phyloP scores from a whole-genome alignment of 2,329 filamentous ascomycete genomes.

The Ophiognomonia clavigignenti-juglandacearum region DNA sequence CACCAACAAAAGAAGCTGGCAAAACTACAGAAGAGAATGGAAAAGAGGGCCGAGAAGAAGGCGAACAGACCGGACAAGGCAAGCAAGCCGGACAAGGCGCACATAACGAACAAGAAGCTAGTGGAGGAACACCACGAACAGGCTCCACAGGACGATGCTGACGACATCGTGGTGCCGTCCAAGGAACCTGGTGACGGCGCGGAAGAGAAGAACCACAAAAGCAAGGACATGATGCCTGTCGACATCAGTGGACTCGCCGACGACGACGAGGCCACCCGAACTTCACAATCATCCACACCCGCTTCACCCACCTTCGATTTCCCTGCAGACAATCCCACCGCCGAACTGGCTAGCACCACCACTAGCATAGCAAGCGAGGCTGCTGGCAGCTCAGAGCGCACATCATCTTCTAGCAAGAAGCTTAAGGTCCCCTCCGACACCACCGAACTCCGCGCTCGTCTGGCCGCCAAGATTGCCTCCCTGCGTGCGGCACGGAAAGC shows the following conservation, averaged over 20 bases:
- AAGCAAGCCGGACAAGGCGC: neutral
- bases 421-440: constrained; percentile 66
- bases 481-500: constrained; percentile 84
- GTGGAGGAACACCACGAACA: constrained; percentile 23
- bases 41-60: constrained; percentile 22
- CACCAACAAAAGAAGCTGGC: constrained; percentile 14
- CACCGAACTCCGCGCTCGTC: constrained; percentile 68
- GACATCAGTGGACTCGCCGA: constrained; percentile 44
- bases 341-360: constrained; percentile 49
- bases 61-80: constrained; percentile 17
- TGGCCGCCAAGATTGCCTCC: constrained; percentile 78
- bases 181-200: constrained; percentile 26
- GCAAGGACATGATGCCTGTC: constrained; percentile 34
- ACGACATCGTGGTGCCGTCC: constrained; percentile 16
- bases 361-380: constrained; percentile 68
- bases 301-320: constrained; percentile 59
- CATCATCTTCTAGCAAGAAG: constrained; percentile 58
- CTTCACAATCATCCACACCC: constrained; percentile 43
- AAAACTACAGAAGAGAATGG: constrained; percentile 21
- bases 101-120: neutral
- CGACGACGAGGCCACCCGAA: constrained; percentile 37
- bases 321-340: constrained; percentile 31
- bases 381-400: constrained; percentile 27
- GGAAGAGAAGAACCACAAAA: constrained; percentile 18
- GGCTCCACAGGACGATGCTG: constrained; percentile 37